A percentile compares a stretch with the other conserved stretches of the same genome.
These are phyloP conservation scores for Fraxinus americana DNA, from an alignment of 257 asterid species.

Conservation along the genomic window DNA sequence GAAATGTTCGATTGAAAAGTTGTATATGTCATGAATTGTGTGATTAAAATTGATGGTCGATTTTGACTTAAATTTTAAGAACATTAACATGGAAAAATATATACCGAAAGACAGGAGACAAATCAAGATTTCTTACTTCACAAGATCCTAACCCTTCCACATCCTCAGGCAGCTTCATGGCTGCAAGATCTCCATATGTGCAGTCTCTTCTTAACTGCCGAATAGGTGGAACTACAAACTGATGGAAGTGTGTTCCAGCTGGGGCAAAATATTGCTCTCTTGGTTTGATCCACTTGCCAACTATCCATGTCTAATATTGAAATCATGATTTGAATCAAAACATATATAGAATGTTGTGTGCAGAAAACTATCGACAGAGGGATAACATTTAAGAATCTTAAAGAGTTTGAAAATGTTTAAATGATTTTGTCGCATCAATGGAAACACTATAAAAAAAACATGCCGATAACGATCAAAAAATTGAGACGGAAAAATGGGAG, in stretches of 20 bases:
- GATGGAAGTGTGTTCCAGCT: slow-evolving; percentile 81
- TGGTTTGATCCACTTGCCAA: slow-evolving; percentile 90
- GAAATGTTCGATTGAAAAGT: no score
- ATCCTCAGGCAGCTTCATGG: slow-evolving; percentile 80
- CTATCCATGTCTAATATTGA: slow-evolving; percentile 68
- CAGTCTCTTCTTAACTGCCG: slow-evolving; percentile 75
- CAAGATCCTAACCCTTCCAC: slow-evolving; percentile 81
- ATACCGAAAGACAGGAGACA: neutral
- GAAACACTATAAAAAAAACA: no score
- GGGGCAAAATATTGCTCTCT: slow-evolving; percentile 81
- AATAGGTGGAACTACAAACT: slow-evolving; percentile 87
- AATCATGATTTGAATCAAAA: neutral
- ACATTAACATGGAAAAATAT: neutral
- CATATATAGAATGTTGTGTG: neutral
- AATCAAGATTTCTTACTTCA: slow-evolving; percentile 46
- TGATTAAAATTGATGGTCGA: no score
- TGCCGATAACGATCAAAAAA: no score
- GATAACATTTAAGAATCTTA: no score
- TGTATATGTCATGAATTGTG: no score
- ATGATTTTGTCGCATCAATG: no score
- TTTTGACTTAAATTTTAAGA: no score
- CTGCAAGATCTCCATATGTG: slow-evolving; percentile 84
- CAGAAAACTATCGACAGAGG: no score
- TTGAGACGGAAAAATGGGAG: neutral
- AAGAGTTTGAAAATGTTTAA: no score